phyloP scores from a whole-genome alignment of 441 rosid genomes.

The Codiaeum variegatum region DNA sequence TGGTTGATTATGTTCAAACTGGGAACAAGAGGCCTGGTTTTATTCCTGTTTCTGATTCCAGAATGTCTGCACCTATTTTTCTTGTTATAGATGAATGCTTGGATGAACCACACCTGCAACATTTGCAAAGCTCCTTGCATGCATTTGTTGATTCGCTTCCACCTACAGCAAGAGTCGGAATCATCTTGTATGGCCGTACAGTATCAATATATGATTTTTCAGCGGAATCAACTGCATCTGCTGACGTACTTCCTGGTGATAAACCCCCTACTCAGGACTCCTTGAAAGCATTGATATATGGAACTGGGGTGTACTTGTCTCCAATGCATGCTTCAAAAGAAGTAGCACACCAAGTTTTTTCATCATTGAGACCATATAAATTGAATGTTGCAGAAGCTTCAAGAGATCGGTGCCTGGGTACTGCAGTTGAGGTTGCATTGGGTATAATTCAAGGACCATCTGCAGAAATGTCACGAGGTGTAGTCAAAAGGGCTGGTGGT shows the following conservation, averaged over 20 bases:
- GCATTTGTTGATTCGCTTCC: conserved; percentile 88
- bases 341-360: conserved; percentile 85
- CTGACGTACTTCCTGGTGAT: conserved; percentile 94
- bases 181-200: conserved; percentile 73
- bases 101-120: conserved; percentile 94
- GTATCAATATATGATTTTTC: conserved; percentile 90
- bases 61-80: conserved; percentile 74
- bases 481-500: conserved; percentile 86
- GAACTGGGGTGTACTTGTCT: conserved; percentile 89
- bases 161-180: conserved; percentile 74
- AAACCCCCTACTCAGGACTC: conserved; percentile 70
- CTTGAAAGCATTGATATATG: conserved; percentile 79
- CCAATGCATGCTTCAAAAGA: conserved; percentile 91
- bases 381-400: conserved; percentile 68
- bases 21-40: conserved; percentile 83
- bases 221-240: conserved; percentile 83
- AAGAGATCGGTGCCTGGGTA: conserved; percentile 88
- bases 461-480: conserved; percentile 77
- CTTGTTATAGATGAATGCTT: conserved; percentile 93
- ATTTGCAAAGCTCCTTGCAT: conserved; percentile 90
- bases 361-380: conserved; percentile 81
- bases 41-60: conserved; percentile 83
- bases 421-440: conserved; percentile 89
- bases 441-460: conserved; percentile 90
- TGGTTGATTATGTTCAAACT: conserved; percentile 82